Percentiles rank a stretch among this genome's conserved stretches.
phyloP scores from a whole-genome alignment of 805 yeast species.

The Ogataea nitratoaversa region DNA sequence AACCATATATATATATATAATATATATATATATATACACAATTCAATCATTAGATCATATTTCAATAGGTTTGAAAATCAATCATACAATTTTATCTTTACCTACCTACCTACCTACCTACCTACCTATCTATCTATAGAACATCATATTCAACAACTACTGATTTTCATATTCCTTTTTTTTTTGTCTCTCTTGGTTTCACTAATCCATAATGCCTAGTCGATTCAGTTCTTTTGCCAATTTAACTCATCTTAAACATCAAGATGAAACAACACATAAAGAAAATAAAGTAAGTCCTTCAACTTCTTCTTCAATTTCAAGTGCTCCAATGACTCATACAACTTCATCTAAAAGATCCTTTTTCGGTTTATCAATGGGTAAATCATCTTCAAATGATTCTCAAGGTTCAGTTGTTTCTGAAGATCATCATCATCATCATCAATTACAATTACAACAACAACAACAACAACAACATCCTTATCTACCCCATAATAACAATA shows the following conservation, averaged over 20 bases:
- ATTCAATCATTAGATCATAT: too few species aligned
- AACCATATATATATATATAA: too few species aligned
- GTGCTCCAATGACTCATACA: constrained; percentile 21
- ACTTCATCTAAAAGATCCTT: constrained; percentile 27
- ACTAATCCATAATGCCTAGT: constrained; percentile 26
- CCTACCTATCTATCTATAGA: too few species aligned
- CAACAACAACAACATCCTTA: constrained; percentile 4
- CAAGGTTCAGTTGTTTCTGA: constrained; percentile 23
- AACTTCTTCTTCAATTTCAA: constrained; percentile 11
- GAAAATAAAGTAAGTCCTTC: constrained; percentile 11
- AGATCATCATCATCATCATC: constrained; percentile 19
- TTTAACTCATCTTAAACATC: constrained; percentile 21
- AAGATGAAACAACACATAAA: constrained; percentile 17
- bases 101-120: too few species aligned
- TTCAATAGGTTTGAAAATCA: too few species aligned
- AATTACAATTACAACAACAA: constrained; percentile 1
- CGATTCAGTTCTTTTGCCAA: constrained; percentile 27
- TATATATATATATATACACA: too few species aligned
- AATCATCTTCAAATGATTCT: constrained; percentile 28
- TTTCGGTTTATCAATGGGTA: constrained; percentile 27
- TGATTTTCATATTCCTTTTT: neutral
- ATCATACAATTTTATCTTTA: too few species aligned
- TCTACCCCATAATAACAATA: neutral
- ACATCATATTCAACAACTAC: too few species aligned
- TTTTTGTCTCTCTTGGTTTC: too few species aligned